phyloP scores from a whole-genome alignment of 495 filamentous ascomycete genomes.

The Daldinia vernicosa region DNA sequence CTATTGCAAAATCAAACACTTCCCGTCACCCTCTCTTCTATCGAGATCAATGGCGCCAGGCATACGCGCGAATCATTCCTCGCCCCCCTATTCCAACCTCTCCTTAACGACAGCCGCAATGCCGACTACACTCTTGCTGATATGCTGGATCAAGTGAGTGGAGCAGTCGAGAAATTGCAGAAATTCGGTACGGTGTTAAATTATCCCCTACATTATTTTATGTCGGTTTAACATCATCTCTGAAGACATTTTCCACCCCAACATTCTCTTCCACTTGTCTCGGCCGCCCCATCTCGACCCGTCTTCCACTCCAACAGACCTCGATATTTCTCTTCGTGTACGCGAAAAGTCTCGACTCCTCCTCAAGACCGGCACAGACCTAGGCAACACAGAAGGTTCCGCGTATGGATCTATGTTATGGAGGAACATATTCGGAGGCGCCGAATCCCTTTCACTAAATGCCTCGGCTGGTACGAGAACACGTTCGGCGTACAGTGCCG shows the following conservation, averaged over 20 bases:
- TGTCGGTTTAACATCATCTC: slow-evolving; percentile 19
- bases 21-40: slow-evolving; percentile 77
- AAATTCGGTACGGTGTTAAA: slow-evolving; percentile 71
- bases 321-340: slow-evolving; percentile 79
- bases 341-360: slow-evolving; percentile 80
- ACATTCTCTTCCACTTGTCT: slow-evolving; percentile 82
- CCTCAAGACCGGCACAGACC: slow-evolving; percentile 90
- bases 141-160: slow-evolving; percentile 73
- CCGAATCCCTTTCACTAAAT: slow-evolving; percentile 83
- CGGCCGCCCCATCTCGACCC: slow-evolving; percentile 67
- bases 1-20: slow-evolving; percentile 77
- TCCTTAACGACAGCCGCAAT: slow-evolving; percentile 73
- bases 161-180: slow-evolving; percentile 75
- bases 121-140: slow-evolving; percentile 78
- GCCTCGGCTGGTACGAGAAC: slow-evolving; percentile 89
- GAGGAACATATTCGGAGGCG: slow-evolving; percentile 94
- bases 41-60: slow-evolving; percentile 79
- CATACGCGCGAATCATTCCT: slow-evolving; percentile 84
- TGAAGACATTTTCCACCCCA: slow-evolving; percentile 84
- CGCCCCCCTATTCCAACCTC: slow-evolving; percentile 76
- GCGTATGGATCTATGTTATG: slow-evolving; percentile 84
- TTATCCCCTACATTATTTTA: neutral
- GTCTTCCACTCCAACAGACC: slow-evolving; percentile 70
- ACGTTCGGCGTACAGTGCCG: slow-evolving; percentile 84
- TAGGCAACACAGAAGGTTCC: slow-evolving; percentile 90